Evolutionary conservation across 2,329 filamentous ascomycete genomes (phyloP).

Genomic region (Fusarium tuaranense): DNA sequence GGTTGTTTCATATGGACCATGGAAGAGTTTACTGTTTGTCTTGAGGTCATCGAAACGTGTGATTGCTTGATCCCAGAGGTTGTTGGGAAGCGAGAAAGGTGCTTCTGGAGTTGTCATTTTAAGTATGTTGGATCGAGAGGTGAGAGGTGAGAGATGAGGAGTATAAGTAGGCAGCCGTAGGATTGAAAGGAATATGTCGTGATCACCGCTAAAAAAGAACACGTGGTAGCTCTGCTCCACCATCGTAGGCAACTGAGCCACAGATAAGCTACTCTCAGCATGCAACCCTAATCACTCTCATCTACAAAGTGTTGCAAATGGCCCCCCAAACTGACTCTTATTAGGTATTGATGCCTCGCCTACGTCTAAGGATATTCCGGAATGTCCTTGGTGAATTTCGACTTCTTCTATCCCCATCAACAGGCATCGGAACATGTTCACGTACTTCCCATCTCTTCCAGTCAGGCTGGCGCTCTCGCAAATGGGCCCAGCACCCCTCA

Average conservation of each 20-base stretch:
- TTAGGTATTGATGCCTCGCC: not conserved
- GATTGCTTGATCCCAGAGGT: not conserved
- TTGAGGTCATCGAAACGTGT: not conserved
- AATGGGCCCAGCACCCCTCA: not conserved
- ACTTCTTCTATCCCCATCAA: not conserved
- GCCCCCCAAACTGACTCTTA: not conserved
- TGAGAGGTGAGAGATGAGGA: not conserved
- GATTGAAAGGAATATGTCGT: not conserved
- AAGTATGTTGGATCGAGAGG: not conserved
- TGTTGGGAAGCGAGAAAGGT: not conserved
- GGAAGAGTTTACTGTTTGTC: not conserved
- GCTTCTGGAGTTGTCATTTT: not conserved
- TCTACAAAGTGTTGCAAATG: not conserved
- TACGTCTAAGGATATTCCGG: not conserved
- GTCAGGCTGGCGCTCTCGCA: not conserved
- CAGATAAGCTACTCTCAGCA: not conserved
- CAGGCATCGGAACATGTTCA: fast-evolving
- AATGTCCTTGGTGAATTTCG: not conserved
- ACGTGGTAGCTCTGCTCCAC: not conserved
- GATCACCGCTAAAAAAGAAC: not conserved
- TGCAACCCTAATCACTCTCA: not conserved
- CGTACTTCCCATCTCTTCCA: not conserved
- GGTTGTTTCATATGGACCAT: not conserved
- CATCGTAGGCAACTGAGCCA: not conserved
- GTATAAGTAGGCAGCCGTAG: too few relatives aligned